Percentiles rank a stretch among this genome's conserved stretches.
These are phyloP conservation scores for Torulaspora maleeae DNA, from an alignment of 805 yeast genomes.

Conservation along the genomic window DNA sequence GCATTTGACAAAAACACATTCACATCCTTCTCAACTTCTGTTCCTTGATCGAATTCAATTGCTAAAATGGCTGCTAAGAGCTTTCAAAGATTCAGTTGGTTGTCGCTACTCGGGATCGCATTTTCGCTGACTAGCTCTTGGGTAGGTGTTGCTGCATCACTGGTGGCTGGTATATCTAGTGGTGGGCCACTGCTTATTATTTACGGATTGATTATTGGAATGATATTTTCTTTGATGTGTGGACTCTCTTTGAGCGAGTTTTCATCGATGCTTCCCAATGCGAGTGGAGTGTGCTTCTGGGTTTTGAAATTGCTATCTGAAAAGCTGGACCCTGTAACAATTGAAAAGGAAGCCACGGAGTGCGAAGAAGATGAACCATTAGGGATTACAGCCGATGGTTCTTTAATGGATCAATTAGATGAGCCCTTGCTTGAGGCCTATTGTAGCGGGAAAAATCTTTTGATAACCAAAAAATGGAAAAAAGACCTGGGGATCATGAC, in stretches of 20 bases:
- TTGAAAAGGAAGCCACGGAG: conserved; percentile 6
- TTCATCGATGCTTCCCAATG: conserved; percentile 49
- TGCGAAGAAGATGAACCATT: background rate
- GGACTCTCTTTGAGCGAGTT: conserved; percentile 52
- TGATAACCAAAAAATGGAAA: conserved; percentile 6
- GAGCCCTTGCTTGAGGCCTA: conserved; percentile 10
- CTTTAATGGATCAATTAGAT: conserved; percentile 4
- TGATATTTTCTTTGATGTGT: conserved; percentile 43
- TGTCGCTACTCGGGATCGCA: conserved; percentile 53
- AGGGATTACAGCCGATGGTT: background rate
- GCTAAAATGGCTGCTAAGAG: background rate
- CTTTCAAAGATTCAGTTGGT: conserved; percentile 38
- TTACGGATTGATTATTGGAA: conserved; percentile 52
- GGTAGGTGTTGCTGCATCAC: conserved; percentile 55
- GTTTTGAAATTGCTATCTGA: conserved; percentile 44
- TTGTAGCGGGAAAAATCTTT: conserved; percentile 9
- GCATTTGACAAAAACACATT: background rate
- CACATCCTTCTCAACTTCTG: background rate
- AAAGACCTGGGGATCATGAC: conserved; percentile 35
- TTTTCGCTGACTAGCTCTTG: conserved; percentile 59
- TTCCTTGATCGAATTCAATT: background rate
- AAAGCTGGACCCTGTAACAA: background rate
- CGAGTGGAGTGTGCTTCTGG: conserved; percentile 61
- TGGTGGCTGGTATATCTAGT: conserved; percentile 49
- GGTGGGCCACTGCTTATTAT: conserved; percentile 58